These are phyloP conservation scores for Stromatinia cepivora DNA, from an alignment of 2,329 filamentous ascomycete species.

Conservation along the genomic window DNA sequence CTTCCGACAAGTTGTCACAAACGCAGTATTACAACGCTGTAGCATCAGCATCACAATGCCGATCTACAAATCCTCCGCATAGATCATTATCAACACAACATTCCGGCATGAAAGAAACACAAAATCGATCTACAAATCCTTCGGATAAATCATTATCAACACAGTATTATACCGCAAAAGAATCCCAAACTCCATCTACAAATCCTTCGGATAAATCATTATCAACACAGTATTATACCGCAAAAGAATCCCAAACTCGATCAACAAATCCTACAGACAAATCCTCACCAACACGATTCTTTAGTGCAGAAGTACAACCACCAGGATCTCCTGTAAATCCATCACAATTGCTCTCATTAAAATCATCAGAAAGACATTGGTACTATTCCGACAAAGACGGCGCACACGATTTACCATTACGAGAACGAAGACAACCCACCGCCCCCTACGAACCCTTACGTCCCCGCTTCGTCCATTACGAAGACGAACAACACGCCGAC, in stretches of 20 bases:
- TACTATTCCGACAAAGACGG: background rate
- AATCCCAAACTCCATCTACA: background rate
- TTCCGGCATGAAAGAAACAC: too few relatives aligned
- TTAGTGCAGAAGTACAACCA: background rate
- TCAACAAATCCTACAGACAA: background rate
- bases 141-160: background rate
- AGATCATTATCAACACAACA: background rate
- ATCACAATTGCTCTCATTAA: background rate
- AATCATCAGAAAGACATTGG: background rate
- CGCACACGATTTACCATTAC: background rate
- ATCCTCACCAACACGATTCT: background rate
- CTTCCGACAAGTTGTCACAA: background rate
- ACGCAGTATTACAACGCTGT: background rate
- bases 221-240: too few relatives aligned
- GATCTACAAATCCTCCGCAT: background rate
- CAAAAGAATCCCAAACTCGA: background rate
- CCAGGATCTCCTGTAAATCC: background rate
- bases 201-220: too few relatives aligned
- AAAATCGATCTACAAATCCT: background rate
- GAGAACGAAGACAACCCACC: background rate
- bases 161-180: background rate
- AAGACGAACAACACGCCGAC: slow-evolving; percentile 3
- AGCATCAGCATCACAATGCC: background rate
- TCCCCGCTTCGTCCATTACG: background rate
- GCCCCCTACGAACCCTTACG: background rate